Percentiles rank a stretch among this genome's conserved stretches.
Evolutionary conservation across 192 early-diverging fungal genomes (phyloP).

Genomic region (Podila epicladia): DNA sequence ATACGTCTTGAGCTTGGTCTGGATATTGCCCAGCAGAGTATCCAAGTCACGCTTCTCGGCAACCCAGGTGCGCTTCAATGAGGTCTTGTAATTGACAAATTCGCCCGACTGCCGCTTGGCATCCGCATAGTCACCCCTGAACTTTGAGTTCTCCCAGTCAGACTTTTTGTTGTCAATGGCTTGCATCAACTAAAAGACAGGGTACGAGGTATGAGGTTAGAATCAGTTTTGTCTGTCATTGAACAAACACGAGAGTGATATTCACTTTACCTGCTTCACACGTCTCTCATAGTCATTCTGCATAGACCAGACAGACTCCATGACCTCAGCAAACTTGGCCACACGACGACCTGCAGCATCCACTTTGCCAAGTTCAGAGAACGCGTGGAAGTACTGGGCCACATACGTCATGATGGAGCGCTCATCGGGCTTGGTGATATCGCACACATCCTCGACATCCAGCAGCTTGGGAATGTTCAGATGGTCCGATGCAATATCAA

Average conservation of each 20-base stretch:
- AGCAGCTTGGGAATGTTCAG: conserved; percentile 93
- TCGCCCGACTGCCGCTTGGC: conserved; percentile 76
- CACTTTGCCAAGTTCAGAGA: conserved; percentile 87
- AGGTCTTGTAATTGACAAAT: conserved; percentile 89
- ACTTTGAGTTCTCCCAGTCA: conserved; percentile 72
- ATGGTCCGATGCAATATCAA: conserved; percentile 92
- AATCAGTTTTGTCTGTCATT: neutral
- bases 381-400: conserved; percentile 98
- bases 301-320: conserved; percentile 93
- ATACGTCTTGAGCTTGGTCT: conserved; percentile 97
- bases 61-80: conserved; percentile 87
- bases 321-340: conserved; percentile 90
- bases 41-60: conserved; percentile 92
- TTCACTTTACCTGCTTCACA: conserved; percentile 61
- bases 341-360: conserved; percentile 92
- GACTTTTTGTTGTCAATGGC: conserved; percentile 69
- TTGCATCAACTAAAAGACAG: conserved; percentile 66
- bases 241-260: neutral
- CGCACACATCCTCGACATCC: conserved; percentile 96
- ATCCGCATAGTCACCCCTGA: conserved; percentile 77
- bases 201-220: conserved; percentile 8
- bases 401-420: conserved; percentile 98
- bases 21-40: conserved; percentile 93
- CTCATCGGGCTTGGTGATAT: conserved; percentile 94
- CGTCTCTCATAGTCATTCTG: conserved; percentile 92